A percentile compares a stretch with the other conserved stretches of the same genome.
Conservation (phyloP, 202 grass and related monocot species). For the Zizania palustris region DNA sequence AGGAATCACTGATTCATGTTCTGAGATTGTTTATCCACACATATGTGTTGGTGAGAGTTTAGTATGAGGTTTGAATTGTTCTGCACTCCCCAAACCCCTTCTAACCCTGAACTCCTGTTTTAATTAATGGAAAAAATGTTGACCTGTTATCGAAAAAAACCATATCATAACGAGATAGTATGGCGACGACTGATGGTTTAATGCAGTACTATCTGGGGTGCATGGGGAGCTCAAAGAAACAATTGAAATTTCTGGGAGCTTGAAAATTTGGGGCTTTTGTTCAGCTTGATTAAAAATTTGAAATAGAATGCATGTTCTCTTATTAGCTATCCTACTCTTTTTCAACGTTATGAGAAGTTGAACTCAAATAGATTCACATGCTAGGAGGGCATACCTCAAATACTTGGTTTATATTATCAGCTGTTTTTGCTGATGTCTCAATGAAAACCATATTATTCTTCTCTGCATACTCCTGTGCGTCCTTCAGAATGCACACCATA, state of each 20-base stretch:
- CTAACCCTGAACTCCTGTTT: not conserved
- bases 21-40: not conserved
- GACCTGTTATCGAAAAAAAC: not conserved
- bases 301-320: not conserved
- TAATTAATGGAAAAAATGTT: not conserved
- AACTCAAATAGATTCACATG: constrained; percentile 10
- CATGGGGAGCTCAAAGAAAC: not conserved
- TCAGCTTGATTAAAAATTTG: not conserved
- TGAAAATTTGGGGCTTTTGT: not conserved
- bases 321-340: not conserved
- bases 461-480: constrained; percentile 80
- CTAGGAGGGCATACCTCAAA: constrained; percentile 73
- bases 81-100: not conserved
- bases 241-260: not conserved
- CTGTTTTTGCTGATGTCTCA: constrained; percentile 95
- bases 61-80: not conserved
- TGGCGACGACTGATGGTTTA: not conserved
- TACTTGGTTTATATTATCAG: constrained; percentile 92
- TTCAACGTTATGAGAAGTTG: not conserved
- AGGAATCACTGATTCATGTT: not conserved
- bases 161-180: constrained; percentile 12
- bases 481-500: constrained; percentile 51
- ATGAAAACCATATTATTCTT: constrained; percentile 95
- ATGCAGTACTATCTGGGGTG: not conserved
- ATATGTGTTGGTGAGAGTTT: not conserved